Evolutionary conservation across 805 yeast genomes (phyloP), one percentile per base, ranked within the genome.

Genomic region (Metschnikowia santaceciliae): DNA sequence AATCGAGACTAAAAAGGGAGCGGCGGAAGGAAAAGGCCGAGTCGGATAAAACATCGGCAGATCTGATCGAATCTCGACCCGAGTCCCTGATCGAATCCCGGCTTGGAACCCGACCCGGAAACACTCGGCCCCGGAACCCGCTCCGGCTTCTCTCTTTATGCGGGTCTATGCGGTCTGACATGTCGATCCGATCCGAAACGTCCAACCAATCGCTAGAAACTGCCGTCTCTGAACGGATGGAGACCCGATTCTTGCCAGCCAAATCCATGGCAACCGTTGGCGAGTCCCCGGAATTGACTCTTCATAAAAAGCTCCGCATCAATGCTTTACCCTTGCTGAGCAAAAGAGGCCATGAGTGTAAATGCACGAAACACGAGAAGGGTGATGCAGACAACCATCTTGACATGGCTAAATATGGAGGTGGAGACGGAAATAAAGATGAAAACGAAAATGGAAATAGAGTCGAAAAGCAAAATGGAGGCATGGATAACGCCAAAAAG

Each of bases 231-330:
- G 46, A 42, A 19, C 37, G 32, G 8, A 10, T 33, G 15, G 38
- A 42, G 13, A 38, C 49, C 40, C 49, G 48, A 38, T 50, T 57
- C 34, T 42, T 53, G 7, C 54, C 51, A 15, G 36, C 51, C 17
- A 73, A 73, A 51, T 70, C 76, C 10, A 53, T 66, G 1, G 69
- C 78, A 23, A 74, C 75, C 11, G 74, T 69, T 13, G 61, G 62
- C 45, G 72, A 60, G 60, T 63, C 72, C 1, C 57, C 67, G 22
- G 71, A 66, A 51, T 60, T 66, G 6, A 67, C 75, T 11, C 76
- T 69, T 54, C 74, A 67, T 58, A 74, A 74, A 51, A 74, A 74
- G 50, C 63, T 74, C 23, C 64, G 78, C 23, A 74, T 74, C 46
- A 70, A 66, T 49, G 75, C 75, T 0, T 22, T 47, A 36, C 58